Conservation (phyloP, 1,284 basidiomycete genomes). For the Ustilago bromivora region DNA sequence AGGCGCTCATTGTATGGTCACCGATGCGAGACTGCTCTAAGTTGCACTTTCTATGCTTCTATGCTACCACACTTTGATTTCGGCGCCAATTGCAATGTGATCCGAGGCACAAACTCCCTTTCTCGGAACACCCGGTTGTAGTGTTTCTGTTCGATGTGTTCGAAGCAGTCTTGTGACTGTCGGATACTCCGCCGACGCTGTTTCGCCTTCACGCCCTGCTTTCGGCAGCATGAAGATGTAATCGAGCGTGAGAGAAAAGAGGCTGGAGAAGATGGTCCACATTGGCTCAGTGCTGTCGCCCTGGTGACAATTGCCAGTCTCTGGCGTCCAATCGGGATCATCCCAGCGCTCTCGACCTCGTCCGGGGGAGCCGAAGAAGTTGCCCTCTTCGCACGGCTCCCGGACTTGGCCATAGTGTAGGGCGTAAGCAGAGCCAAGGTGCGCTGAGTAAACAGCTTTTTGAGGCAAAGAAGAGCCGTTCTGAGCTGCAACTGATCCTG, state of each 20-base stretch:
- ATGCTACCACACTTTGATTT: constrained; percentile 42
- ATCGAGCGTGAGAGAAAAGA: constrained; percentile 71
- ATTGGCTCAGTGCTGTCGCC: constrained; percentile 62
- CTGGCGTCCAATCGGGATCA: constrained; percentile 46
- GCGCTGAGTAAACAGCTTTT: background rate
- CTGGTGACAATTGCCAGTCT: constrained; percentile 53
- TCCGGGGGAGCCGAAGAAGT: constrained; percentile 52
- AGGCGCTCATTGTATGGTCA: background rate
- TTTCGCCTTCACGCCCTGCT: background rate
- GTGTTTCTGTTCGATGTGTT: constrained; percentile 76
- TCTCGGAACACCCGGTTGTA: constrained; percentile 82
- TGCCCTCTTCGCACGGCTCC: constrained; percentile 42
- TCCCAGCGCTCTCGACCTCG: constrained; percentile 62
- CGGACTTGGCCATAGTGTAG: constrained; percentile 72
- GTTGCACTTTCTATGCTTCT: background rate
- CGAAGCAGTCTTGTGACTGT: constrained; percentile 76
- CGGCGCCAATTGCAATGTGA: constrained; percentile 80
- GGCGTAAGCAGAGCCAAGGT: constrained; percentile 65
- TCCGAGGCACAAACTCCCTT: constrained; percentile 85
- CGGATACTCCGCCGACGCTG: constrained; percentile 56
- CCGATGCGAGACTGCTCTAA: background rate
- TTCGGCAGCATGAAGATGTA: constrained; percentile 79
- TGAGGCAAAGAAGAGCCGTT: background rate
- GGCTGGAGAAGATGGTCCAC: constrained; percentile 66
- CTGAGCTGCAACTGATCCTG: constrained; percentile 4